Evolutionary conservation across 2,329 filamentous ascomycete species (phyloP), one percentile per base, ranked within the genome.

Genomic region (Xylaria sp.): DNA sequence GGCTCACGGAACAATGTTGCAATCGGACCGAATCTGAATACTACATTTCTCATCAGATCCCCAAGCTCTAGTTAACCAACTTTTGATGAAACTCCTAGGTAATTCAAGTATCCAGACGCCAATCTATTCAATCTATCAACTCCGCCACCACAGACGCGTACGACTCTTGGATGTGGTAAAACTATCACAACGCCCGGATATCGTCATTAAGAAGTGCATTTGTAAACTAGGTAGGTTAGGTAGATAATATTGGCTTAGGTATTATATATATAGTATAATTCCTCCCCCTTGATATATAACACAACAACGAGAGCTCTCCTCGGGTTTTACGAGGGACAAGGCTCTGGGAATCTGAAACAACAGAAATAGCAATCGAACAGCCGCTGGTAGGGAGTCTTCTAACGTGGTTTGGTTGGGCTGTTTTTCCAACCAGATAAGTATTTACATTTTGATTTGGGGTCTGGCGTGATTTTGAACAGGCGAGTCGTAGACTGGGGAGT

Each of bases 311-410:
- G 46, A 49, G 16, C 19, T 50, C 19, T 50, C 23, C 37, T 34
- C 37, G 46, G 30, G 46, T 50, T 59, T 50, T 13, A 42, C 49
- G 53, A 56, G 58, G 60, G 57, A 58, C 37, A 49, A 42, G 60
- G 52, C 62, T 42, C 8, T 56, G 51, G 63, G 55, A 63, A 59
- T 55, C 52, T 58, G 57, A 59, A 54, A 46, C 4, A 42, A 57
- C 58, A 66, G 59, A 63, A 64, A 61, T 63, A 62, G 53, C 52
- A 61, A 63, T 55, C 60, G 58, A 63, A 58, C 23, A 52, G 52
- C 53, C 53, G 58, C 60, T 64, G 50, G 57, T 64, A 54, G 16
- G 16, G 16, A 16, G 30, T 53, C 49, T 48, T 49, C 37, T 46
- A 46, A 50, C 18, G 44, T 53, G 39, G 52, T 54, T 35, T 44